phyloP scores from a whole-genome alignment of 2,329 filamentous ascomycete species.

The Clarireedia homoeocarpa region DNA sequence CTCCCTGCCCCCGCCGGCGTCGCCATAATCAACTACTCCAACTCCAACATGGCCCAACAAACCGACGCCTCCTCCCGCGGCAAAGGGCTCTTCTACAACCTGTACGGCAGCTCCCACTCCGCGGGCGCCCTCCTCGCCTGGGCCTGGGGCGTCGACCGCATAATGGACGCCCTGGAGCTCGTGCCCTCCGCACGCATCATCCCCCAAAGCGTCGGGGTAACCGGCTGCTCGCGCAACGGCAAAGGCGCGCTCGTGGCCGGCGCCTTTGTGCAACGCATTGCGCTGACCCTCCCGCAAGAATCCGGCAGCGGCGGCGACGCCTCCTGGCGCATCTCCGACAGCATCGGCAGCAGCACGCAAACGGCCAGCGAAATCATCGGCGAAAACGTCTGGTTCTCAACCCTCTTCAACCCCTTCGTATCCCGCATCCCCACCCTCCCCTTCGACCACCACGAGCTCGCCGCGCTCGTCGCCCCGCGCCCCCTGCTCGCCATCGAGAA shows the following conservation, averaged over 20 bases:
- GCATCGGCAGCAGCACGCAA: constrained; percentile 49
- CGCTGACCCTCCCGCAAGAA: constrained; percentile 54
- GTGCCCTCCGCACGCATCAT: constrained; percentile 40
- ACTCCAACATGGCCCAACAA: constrained; percentile 49
- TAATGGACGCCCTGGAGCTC: constrained; percentile 51
- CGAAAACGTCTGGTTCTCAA: constrained; percentile 58
- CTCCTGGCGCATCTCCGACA: constrained; percentile 50
- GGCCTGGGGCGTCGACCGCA: constrained; percentile 54
- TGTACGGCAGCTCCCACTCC: constrained; percentile 47
- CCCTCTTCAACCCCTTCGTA: constrained; percentile 44
- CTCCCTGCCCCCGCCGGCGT: constrained; percentile 48
- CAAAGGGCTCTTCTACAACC: constrained; percentile 48
- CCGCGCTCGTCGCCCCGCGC: constrained; percentile 48
- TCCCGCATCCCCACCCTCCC: constrained; percentile 39
- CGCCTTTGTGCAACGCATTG: constrained; percentile 50
- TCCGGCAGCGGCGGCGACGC: constrained; percentile 53
- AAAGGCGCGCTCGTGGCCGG: constrained; percentile 57
- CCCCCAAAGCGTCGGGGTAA: constrained; percentile 44
- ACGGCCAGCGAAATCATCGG: constrained; percentile 47
- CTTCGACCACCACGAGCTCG: constrained; percentile 50
- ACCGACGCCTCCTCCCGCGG: constrained; percentile 37
- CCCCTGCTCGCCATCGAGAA: constrained; percentile 50
- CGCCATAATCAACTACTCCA: constrained; percentile 51
- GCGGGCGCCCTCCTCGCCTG: constrained; percentile 53
- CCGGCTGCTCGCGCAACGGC: constrained; percentile 56